phyloP scores from a whole-genome alignment of 2,329 filamentous ascomycete genomes.

The Massarina eburnea region DNA sequence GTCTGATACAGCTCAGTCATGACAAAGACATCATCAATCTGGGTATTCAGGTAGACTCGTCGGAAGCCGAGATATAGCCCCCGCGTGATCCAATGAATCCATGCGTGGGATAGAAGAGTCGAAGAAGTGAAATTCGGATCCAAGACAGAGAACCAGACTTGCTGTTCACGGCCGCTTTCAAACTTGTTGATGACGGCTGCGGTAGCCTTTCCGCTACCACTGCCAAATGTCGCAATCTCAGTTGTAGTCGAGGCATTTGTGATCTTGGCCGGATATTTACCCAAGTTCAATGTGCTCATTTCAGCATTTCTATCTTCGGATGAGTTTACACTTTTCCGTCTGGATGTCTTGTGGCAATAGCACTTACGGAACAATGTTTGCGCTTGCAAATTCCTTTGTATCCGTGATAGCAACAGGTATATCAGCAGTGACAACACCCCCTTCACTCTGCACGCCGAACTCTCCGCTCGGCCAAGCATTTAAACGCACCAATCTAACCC shows the following conservation, averaged over 20 bases:
- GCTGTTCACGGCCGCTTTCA: conserved; percentile 55
- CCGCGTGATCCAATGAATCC: conserved; percentile 62
- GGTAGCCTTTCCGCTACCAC: conserved; percentile 35
- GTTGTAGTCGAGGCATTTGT: conserved; percentile 53
- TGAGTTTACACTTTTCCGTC: too few species aligned
- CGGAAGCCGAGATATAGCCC: conserved; percentile 58
- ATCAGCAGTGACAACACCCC: conserved; percentile 18
- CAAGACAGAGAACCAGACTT: conserved; percentile 60
- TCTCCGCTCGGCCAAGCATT: conserved; percentile 56
- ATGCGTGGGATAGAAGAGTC: conserved; percentile 60
- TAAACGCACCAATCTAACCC: conserved; percentile 60
- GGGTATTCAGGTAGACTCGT: conserved; percentile 55
- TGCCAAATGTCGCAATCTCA: conserved; percentile 55
- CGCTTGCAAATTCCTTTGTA: conserved; percentile 53
- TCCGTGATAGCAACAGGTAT: conserved; percentile 51
- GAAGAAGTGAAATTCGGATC: conserved; percentile 53
- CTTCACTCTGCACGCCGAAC: conserved; percentile 45
- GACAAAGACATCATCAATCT: conserved; percentile 64
- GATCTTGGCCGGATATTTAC: conserved; percentile 59
- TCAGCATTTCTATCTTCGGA: conserved; percentile 15
- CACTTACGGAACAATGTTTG: conserved; percentile 50
- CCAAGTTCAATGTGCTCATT: conserved; percentile 40
- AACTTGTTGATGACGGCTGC: conserved; percentile 60
- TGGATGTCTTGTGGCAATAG: neutral
- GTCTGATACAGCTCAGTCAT: conserved; percentile 45